A percentile compares a stretch with the other conserved stretches of the same genome.
phyloP scores from a whole-genome alignment of 176 grass and related monocot genomes.

The Juncus effusus region DNA sequence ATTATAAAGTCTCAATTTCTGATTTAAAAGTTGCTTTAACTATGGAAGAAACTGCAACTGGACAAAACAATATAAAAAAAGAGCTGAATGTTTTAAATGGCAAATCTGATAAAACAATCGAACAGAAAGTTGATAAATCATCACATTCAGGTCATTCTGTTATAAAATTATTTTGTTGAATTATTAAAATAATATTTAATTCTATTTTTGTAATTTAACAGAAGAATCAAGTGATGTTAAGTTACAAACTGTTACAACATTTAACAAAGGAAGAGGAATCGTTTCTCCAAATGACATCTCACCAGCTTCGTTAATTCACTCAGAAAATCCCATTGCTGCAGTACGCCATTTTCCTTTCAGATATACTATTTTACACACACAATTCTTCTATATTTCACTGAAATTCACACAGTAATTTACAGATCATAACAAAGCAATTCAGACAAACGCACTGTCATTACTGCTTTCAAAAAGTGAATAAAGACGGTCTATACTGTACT shows the following conservation, averaged over 20 bases:
- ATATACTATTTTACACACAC: not conserved
- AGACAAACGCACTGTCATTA: slow-evolving; percentile 75
- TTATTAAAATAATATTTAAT: slow-evolving; percentile 8
- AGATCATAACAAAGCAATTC: slow-evolving; percentile 74
- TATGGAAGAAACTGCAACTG: slow-evolving; percentile 55
- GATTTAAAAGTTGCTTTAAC: slow-evolving; percentile 74
- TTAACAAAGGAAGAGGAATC: slow-evolving; percentile 78
- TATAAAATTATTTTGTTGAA: slow-evolving; percentile 15
- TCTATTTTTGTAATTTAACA: slow-evolving; percentile 38
- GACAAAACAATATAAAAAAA: slow-evolving; percentile 62
- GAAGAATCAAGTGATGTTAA: slow-evolving; percentile 32
- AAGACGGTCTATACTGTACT: slow-evolving; percentile 58
- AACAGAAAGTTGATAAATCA: slow-evolving; percentile 26
- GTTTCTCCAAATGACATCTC: slow-evolving; percentile 52
- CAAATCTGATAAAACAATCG: slow-evolving; percentile 20
- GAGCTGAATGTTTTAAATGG: slow-evolving; percentile 43
- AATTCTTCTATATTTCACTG: slow-evolving; percentile 14
- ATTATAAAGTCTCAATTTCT: slow-evolving; percentile 55
- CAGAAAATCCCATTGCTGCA: slow-evolving; percentile 74
- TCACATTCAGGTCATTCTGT: slow-evolving; percentile 30
- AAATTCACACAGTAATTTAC: slow-evolving; percentile 36
- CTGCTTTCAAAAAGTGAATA: slow-evolving; percentile 68
- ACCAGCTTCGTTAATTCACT: slow-evolving; percentile 68
- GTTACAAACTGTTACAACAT: slow-evolving; percentile 54
- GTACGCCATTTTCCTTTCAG: slow-evolving; percentile 34